These are phyloP conservation scores for Linderniella brevidens DNA, from an alignment of 257 asterid species.

Conservation along the genomic window DNA sequence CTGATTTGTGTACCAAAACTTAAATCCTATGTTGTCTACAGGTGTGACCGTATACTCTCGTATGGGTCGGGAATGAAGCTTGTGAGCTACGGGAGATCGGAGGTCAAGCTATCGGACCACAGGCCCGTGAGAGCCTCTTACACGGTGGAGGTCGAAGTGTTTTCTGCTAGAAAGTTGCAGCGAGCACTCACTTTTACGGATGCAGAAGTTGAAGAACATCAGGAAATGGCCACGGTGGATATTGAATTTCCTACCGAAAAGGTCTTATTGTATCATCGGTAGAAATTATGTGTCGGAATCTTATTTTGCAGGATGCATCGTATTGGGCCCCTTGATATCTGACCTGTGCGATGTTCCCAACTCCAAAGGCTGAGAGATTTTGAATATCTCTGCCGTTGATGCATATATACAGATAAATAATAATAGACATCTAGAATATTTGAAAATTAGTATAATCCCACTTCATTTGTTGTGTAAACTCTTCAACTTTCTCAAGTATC, in stretches of 20 bases:
- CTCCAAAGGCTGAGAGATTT: no score
- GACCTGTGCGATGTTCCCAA: no score
- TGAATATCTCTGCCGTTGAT: no score
- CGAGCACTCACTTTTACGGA: slow-evolving; percentile 77
- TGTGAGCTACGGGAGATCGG: slow-evolving; percentile 51
- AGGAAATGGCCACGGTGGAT: slow-evolving; percentile 29
- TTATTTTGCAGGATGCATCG: slow-evolving; percentile 28
- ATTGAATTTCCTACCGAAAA: slow-evolving; percentile 13
- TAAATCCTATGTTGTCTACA: slow-evolving; percentile 17
- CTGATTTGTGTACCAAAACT: no score
- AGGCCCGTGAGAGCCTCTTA: slow-evolving; percentile 76
- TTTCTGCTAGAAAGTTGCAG: slow-evolving; percentile 67
- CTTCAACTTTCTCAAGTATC: no score
- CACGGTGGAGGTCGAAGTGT: slow-evolving; percentile 74
- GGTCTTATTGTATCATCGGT: slow-evolving; percentile 14
- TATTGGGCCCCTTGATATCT: slow-evolving; percentile 28
- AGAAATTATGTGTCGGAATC: slow-evolving; percentile 35
- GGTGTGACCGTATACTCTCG: slow-evolving; percentile 92
- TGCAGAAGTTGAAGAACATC: slow-evolving; percentile 77
- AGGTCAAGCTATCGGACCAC: slow-evolving; percentile 73
- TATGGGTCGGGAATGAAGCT: slow-evolving; percentile 68
- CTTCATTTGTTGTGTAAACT: no score
- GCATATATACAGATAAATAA: no score
- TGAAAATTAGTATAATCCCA: no score
- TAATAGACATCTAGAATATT: no score